Conservation (phyloP, 768 basidiomycete genomes). For the Hypsizygus marmoreus region DNA sequence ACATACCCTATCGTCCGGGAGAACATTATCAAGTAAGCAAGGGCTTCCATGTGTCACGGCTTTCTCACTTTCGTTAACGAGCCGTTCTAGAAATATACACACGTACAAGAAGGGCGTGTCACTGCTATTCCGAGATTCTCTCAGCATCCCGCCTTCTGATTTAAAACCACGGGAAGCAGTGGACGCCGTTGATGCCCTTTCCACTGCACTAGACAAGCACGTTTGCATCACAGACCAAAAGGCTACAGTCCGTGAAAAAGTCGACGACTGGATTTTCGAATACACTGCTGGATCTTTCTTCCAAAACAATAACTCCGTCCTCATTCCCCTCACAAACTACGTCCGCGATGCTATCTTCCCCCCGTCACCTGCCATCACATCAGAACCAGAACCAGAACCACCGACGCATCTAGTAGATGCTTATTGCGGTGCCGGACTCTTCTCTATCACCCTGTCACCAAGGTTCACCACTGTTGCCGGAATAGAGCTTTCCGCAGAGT, state of each 20-base stretch:
- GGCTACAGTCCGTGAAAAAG: constrained; percentile 77
- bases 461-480: constrained; percentile 79
- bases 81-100: constrained; percentile 63
- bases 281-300: constrained; percentile 91
- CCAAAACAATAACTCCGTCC: constrained; percentile 96
- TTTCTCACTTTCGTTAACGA: constrained; percentile 6
- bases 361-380: constrained; percentile 18
- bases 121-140: constrained; percentile 85
- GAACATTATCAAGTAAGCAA: constrained; percentile 64
- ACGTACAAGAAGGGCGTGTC: constrained; percentile 88
- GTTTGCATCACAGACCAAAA: constrained; percentile 86
- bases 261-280: constrained; percentile 81
- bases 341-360: constrained; percentile 74
- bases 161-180: constrained; percentile 20
- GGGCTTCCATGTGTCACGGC: background rate
- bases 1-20: constrained; percentile 62
- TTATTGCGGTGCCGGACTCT: constrained; percentile 90
- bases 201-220: constrained; percentile 53
- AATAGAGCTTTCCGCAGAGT: constrained; percentile 79
- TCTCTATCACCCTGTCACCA: constrained; percentile 80
- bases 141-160: constrained; percentile 30
- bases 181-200: constrained; percentile 35
- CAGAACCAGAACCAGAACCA: constrained; percentile 9
- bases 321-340: constrained; percentile 82
- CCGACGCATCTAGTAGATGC: constrained; percentile 93